Evolutionary conservation across 2,329 filamentous ascomycete genomes (phyloP).

Genomic region (Aaosphaeria pasadenensis): DNA sequence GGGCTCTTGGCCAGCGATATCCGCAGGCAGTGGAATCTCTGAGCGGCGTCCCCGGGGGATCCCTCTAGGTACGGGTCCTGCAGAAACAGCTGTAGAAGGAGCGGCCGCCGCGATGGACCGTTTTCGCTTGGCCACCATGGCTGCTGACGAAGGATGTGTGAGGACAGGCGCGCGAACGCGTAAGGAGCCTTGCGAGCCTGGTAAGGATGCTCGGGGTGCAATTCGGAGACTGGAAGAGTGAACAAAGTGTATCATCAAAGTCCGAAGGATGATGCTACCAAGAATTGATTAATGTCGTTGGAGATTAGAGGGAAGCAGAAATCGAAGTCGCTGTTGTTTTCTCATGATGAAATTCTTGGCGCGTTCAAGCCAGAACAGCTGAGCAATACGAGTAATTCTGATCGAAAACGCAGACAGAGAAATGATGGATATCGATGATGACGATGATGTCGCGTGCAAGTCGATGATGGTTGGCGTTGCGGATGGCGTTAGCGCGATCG

Average conservation of each 20-base stretch:
- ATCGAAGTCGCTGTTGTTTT: background rate
- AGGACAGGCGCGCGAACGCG: background rate
- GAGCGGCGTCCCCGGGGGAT: slow-evolving; percentile 15
- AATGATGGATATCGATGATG: background rate
- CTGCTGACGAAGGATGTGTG: slow-evolving; percentile 3
- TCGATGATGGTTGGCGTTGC: slow-evolving; percentile 3
- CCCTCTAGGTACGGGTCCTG: slow-evolving; percentile 3
- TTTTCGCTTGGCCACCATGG: slow-evolving; percentile 31
- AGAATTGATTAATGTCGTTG: background rate
- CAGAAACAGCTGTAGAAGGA: slow-evolving; percentile 4
- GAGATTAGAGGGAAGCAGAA: background rate
- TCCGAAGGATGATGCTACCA: slow-evolving; percentile 1
- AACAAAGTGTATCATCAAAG: slow-evolving; percentile 29
- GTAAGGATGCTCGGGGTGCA: slow-evolving; percentile 15
- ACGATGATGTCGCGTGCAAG: slow-evolving; percentile 1
- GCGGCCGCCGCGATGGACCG: slow-evolving; percentile 18
- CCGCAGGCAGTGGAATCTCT: slow-evolving; percentile 19
- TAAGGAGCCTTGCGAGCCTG: slow-evolving; percentile 10
- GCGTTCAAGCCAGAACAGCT: background rate
- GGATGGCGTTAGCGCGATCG: slow-evolving; percentile 6
- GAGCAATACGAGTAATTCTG: background rate
- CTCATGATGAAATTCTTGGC: slow-evolving; percentile 4
- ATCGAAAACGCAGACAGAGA: background rate
- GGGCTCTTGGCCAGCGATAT: slow-evolving; percentile 8
- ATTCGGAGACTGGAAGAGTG: slow-evolving; percentile 11